Evolutionary conservation across 176 grass and related monocot genomes (phyloP).

Genomic region (Panicum miliaceum): DNA sequence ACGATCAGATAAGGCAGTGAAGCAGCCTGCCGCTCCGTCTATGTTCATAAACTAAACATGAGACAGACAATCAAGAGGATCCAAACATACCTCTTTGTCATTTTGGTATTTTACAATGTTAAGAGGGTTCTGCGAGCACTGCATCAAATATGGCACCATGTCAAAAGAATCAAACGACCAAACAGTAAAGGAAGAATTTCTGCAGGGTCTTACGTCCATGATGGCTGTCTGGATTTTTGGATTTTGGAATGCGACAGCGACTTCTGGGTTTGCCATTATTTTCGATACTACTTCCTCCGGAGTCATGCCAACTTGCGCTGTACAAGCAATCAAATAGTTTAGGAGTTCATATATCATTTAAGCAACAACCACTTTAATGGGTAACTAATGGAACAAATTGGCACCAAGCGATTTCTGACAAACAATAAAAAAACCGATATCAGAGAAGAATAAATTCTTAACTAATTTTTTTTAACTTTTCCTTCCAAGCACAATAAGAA

Average conservation of each 20-base stretch:
- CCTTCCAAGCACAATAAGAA: conserved; percentile 9
- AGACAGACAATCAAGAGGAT: background rate
- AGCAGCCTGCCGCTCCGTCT: background rate
- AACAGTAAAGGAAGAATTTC: conserved; percentile 31
- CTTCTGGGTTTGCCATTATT: conserved; percentile 98
- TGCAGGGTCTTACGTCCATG: conserved; percentile 75
- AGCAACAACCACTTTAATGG: background rate
- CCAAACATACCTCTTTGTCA: conserved; percentile 80
- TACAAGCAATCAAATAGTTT: conserved; percentile 25
- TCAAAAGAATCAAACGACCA: conserved; percentile 51
- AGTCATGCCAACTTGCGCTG: conserved; percentile 94
- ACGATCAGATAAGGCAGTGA: conserved; percentile 15
- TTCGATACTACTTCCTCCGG: conserved; percentile 96
- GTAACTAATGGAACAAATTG: conserved; percentile 10
- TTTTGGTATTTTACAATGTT: conserved; percentile 99
- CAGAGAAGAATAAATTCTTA: background rate
- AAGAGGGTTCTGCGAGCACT: conserved; percentile 96
- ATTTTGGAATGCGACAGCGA: conserved; percentile 94
- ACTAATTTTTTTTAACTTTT: background rate
- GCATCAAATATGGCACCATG: conserved; percentile 43
- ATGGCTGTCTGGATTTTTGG: conserved; percentile 99
- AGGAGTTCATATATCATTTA: conserved; percentile 9
- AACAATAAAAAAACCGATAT: conserved; percentile 24
- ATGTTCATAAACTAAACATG: conserved; percentile 6
- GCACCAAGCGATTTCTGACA: background rate